Percentiles rank a stretch among this genome's conserved stretches.
Evolutionary conservation across 306 rosid species (phyloP).

Genomic region (Abrus pulchellus): DNA sequence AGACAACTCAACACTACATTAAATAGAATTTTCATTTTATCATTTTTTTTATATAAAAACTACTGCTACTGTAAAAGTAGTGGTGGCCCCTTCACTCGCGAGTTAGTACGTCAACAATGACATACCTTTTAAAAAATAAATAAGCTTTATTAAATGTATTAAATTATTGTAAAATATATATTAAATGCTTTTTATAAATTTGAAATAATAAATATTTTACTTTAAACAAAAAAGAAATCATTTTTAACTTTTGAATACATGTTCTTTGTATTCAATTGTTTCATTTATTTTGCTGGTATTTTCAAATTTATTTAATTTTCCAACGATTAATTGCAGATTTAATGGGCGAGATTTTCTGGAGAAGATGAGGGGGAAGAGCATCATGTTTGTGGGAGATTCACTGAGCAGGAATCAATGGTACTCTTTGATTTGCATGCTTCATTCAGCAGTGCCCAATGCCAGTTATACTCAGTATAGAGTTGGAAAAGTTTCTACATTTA

Average conservation of each 20-base stretch:
- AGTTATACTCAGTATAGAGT: conserved; percentile 57
- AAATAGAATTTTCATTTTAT: neutral
- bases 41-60: too few species aligned
- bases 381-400: conserved; percentile 96
- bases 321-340: conserved; percentile 57
- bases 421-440: conserved; percentile 86
- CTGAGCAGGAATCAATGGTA: conserved; percentile 93
- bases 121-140: too few species aligned
- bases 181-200: too few species aligned
- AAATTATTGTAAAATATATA: too few species aligned
- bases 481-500: conserved; percentile 69
- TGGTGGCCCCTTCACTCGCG: too few species aligned
- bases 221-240: neutral
- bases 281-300: neutral
- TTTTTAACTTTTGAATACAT: too few species aligned
- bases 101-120: too few species aligned
- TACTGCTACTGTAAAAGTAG: too few species aligned
- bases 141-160: too few species aligned
- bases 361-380: conserved; percentile 72
- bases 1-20: neutral
- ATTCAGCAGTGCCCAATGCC: conserved; percentile 65
- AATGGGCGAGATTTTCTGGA: conserved; percentile 70
- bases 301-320: neutral
- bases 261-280: too few species aligned
- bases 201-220: too few species aligned